Base-by-base conservation (phyloP, 2,329 filamentous ascomycete genomes). In the Thelonectria discophora region DNA sequence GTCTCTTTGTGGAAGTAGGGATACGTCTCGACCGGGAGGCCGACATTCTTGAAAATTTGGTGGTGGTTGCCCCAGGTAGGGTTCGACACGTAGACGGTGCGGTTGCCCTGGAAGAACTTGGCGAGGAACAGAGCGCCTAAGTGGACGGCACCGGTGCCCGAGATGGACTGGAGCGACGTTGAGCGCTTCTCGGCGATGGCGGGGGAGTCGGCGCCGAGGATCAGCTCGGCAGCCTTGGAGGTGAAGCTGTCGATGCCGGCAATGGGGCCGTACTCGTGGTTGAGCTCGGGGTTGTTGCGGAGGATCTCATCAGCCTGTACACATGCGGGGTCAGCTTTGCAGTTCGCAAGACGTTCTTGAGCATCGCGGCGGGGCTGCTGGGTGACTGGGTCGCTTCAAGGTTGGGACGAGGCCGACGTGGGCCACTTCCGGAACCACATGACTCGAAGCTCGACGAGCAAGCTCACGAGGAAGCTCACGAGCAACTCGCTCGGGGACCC, bases 51-150 rank as follows among this genome's bases (percentile, higher is more conserved):
- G 83, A 99, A 97, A 84, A 99, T 97, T 80, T 98, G 95, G 82
- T 96, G 90, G 88, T 99, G 95, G 83, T 99, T 99, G 70, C 91
- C 93, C 95, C 95, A 99, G 64, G 95, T 99, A 55, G 95, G 95
- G 78, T 91, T 91, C 73, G 93, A 97, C 78, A 98, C 84, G 85
- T 97, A 97, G 80, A 96, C 87, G 62, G 89, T 87, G 69, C 87
- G 90, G 80, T 85, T 87, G 75, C 86, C 84, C 74, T 84, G 82
- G 85, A 92, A 97, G 87, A 98, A 99, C 78, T 90, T 94, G 77
- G 91, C 83, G 63, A 99, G 90, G 88, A 99, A 99, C 70, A 97
- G 89, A 66, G 90, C 94, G 68, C 95, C 95, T 39, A 98, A 83
- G 77, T 99, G 95, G 68, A 97, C 89, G 65, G 95, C 95, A 71